Evolutionary conservation across 2,329 filamentous ascomycete species (phyloP).

Genomic region (Fusarium sp.): DNA sequence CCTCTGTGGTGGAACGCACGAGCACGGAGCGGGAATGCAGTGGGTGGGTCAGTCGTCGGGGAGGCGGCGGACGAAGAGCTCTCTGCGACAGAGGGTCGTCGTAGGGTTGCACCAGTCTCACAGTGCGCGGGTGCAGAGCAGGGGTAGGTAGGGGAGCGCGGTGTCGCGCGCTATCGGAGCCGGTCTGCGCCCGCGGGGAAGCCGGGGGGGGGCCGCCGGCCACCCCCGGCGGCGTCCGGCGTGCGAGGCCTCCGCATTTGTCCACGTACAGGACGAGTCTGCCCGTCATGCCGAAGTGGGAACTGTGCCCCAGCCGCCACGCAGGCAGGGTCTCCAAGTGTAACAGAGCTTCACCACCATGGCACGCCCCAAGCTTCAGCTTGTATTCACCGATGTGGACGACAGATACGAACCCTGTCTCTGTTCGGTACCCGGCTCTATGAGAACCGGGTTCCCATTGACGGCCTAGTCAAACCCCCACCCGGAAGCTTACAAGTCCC

Average conservation of each 20-base stretch:
- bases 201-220: too few species aligned
- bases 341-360: constrained; percentile 18
- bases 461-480: constrained; percentile 31
- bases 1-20: too few species aligned
- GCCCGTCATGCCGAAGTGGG: constrained; percentile 23
- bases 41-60: too few species aligned
- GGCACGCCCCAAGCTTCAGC: constrained; percentile 29
- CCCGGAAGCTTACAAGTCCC: constrained; percentile 20
- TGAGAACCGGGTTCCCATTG: constrained; percentile 6
- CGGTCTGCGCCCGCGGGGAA: too few species aligned
- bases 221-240: too few species aligned
- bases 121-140: too few species aligned
- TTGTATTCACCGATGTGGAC: constrained; percentile 45
- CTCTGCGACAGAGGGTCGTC: too few species aligned
- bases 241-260: constrained; percentile 30
- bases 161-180: too few species aligned
- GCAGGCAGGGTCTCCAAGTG: constrained; percentile 26
- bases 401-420: constrained; percentile 24
- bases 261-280: constrained; percentile 37
- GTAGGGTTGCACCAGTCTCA: too few species aligned
- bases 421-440: constrained; percentile 26
- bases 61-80: too few species aligned
- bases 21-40: too few species aligned
- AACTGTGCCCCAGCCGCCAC: constrained; percentile 21
- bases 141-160: too few species aligned